phyloP scores from a whole-genome alignment of 2,329 filamentous ascomycete genomes.

The Coniochaeta ligniaria region DNA sequence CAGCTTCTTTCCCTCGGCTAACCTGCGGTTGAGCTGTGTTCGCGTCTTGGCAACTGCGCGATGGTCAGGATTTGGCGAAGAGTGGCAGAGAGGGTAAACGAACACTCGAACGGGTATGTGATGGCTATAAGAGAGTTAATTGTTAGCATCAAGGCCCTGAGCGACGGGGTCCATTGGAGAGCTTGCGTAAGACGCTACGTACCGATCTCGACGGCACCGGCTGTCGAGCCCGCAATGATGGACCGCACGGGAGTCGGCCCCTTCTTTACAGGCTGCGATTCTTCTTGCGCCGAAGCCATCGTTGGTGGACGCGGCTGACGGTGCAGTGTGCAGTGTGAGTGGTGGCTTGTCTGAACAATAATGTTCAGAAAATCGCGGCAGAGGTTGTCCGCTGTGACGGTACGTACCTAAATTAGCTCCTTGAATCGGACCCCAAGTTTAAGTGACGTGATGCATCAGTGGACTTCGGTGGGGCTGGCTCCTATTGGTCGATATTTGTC shows the following conservation, averaged over 20 bases:
- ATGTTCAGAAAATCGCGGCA: neutral
- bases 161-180: neutral
- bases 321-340: neutral
- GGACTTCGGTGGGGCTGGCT: neutral
- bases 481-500: neutral
- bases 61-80: conserved; percentile 6
- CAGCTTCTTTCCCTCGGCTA: conserved; percentile 77
- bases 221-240: conserved; percentile 86
- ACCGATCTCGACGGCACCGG: conserved; percentile 92
- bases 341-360: neutral
- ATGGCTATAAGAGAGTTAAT: conserved; percentile 46
- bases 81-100: conserved; percentile 18
- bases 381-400: neutral
- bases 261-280: conserved; percentile 28
- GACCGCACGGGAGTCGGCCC: conserved; percentile 76
- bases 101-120: conserved; percentile 92
- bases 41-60: conserved; percentile 81
- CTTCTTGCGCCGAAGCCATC: conserved; percentile 2
- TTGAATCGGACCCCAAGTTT: neutral
- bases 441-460: neutral
- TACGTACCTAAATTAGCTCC: neutral
- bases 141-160: conserved; percentile 15
- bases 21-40: conserved; percentile 80
- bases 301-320: neutral
- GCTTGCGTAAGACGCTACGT: too few species aligned